phyloP scores from a whole-genome alignment of 2,329 filamentous ascomycete genomes.

The Lachnellula cervina region DNA sequence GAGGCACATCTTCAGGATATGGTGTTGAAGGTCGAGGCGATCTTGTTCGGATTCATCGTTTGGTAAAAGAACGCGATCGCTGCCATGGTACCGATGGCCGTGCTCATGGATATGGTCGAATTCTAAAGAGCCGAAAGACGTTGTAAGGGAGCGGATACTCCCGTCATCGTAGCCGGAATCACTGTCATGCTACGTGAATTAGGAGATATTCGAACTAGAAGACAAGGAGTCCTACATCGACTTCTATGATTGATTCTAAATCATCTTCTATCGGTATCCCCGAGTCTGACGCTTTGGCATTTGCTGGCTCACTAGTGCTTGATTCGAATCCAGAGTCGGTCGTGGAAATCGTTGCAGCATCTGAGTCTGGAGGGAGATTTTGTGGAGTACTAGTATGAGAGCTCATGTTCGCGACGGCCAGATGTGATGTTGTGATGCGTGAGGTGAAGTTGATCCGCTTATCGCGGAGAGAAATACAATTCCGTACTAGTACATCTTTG shows the following conservation, averaged over 20 bases:
- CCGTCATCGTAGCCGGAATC: constrained; percentile 12
- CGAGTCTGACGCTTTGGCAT: background rate
- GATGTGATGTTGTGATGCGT: too few species aligned
- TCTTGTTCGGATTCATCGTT: constrained; percentile 17
- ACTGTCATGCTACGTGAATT: constrained; percentile 1
- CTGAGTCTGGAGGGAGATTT: background rate
- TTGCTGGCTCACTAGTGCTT: background rate
- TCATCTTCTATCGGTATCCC: background rate
- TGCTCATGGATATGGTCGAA: constrained; percentile 42
- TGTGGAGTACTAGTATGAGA: background rate
- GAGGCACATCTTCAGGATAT: constrained; percentile 14
- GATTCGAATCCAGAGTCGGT: background rate
- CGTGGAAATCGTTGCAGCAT: background rate
- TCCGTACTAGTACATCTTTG: too few species aligned
- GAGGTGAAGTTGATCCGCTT: too few species aligned
- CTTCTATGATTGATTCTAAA: constrained; percentile 3
- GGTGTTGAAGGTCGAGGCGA: constrained; percentile 15
- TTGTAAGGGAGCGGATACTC: constrained; percentile 1
- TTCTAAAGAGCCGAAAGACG: constrained; percentile 39
- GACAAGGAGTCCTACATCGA: constrained; percentile 1
- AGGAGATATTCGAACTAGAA: background rate
- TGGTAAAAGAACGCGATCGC: constrained; percentile 30
- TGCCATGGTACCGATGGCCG: constrained; percentile 43
- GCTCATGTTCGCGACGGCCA: background rate
- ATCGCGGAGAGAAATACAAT: too few species aligned